phyloP scores from a whole-genome alignment of 768 basidiomycete species.

The Crucibulum laeve region DNA sequence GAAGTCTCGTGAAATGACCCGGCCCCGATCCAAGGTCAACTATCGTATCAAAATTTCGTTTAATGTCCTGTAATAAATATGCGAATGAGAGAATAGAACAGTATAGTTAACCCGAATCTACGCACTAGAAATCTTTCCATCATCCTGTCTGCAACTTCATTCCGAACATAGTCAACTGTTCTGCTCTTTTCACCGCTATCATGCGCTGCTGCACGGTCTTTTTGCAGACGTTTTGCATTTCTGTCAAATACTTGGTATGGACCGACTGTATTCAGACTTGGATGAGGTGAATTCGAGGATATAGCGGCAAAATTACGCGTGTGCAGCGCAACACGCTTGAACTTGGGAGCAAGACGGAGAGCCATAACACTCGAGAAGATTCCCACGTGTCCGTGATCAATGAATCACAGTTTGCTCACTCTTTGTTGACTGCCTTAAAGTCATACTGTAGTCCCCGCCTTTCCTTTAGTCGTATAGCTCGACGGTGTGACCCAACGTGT shows the following conservation, averaged over 20 bases:
- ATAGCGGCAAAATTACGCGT: slow-evolving; percentile 45
- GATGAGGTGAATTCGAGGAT: slow-evolving; percentile 34
- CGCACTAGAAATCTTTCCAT: slow-evolving; percentile 84
- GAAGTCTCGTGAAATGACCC: slow-evolving; percentile 85
- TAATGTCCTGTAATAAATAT: slow-evolving; percentile 69
- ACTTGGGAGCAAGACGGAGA: slow-evolving; percentile 11
- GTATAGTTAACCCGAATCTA: slow-evolving; percentile 2
- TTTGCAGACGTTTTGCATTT: slow-evolving; percentile 69
- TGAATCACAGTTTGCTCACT: no score
- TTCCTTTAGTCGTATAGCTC: no score
- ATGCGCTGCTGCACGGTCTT: slow-evolving; percentile 62
- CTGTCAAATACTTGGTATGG: slow-evolving; percentile 90
- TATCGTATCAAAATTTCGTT: slow-evolving; percentile 71
- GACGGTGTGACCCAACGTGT: no score
- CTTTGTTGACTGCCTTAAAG: no score
- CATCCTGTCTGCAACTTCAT: slow-evolving; percentile 88
- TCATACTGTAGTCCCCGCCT: no score
- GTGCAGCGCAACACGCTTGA: slow-evolving; percentile 10
- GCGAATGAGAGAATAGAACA: slow-evolving; percentile 3
- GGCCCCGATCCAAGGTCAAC: slow-evolving; percentile 89
- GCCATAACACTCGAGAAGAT: slow-evolving; percentile 14
- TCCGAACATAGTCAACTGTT: slow-evolving; percentile 86
- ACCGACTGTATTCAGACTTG: slow-evolving; percentile 42
- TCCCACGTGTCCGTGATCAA: slow-evolving; percentile 5
- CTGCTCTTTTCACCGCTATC: slow-evolving; percentile 59